Evolutionary conservation across 2,329 filamentous ascomycete genomes (phyloP).

Genomic region (Neocucurbitaria cava): DNA sequence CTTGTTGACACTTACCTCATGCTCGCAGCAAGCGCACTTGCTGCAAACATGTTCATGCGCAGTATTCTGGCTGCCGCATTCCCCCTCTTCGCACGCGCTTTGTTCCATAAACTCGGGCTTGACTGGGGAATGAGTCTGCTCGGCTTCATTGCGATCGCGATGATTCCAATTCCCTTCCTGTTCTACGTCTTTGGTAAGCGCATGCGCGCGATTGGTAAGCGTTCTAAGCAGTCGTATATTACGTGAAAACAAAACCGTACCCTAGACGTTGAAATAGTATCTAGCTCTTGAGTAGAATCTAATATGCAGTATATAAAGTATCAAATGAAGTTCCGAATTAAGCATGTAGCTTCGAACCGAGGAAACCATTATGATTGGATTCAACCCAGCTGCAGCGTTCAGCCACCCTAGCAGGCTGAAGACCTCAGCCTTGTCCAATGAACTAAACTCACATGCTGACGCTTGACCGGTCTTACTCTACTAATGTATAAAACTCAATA

Average conservation of each 20-base stretch:
- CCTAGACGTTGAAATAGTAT: no score
- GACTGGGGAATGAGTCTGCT: not conserved
- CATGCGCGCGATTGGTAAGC: no score
- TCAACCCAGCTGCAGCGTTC: no score
- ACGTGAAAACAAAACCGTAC: no score
- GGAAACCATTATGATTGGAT: no score
- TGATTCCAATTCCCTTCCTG: not conserved
- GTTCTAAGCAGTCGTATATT: no score
- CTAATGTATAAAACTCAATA: not conserved
- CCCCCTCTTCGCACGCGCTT: not conserved
- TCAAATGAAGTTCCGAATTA: no score
- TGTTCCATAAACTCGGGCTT: not conserved
- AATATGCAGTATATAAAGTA: no score
- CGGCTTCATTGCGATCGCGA: not conserved
- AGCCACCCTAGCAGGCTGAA: no score
- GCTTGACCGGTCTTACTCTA: not conserved
- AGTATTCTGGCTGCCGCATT: not conserved
- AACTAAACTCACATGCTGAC: not conserved
- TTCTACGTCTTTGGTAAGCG: not conserved
- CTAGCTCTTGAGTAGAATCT: no score
- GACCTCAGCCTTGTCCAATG: not conserved
- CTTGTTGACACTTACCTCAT: not conserved
- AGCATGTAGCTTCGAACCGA: no score
- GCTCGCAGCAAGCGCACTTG: not conserved
- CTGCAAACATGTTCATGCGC: not conserved